These are phyloP conservation scores for Penicillium decumbens DNA, from an alignment of 2,329 filamentous ascomycete species.

Conservation along the genomic window DNA sequence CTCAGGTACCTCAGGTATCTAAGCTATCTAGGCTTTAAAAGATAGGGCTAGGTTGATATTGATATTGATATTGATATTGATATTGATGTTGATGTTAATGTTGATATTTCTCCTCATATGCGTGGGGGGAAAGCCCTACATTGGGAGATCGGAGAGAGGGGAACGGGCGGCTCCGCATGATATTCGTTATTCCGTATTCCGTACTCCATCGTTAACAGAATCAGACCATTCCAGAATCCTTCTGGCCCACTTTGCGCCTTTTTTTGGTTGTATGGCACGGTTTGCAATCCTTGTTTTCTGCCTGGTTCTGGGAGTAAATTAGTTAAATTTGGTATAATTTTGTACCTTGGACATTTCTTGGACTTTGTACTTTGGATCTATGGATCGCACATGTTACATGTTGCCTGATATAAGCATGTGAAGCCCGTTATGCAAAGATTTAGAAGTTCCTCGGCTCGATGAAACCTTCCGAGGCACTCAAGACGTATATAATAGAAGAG, in stretches of 20 bases:
- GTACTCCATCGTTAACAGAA: background rate
- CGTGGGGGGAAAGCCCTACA: background rate
- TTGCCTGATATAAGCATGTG: constrained; percentile 7
- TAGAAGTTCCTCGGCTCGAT: constrained; percentile 10
- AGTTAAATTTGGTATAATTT: no score
- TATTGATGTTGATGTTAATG: no score
- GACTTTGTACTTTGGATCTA: background rate
- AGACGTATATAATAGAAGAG: background rate
- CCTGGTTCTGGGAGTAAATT: no score
- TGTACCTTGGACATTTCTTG: background rate
- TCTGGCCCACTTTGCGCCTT: constrained; percentile 22
- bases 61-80: no score
- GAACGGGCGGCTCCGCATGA: background rate
- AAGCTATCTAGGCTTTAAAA: no score
- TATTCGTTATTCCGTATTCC: background rate
- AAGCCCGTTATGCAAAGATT: background rate
- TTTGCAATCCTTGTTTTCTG: no score
- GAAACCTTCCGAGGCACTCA: constrained; percentile 1
- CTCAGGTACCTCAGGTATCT: no score
- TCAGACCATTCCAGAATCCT: constrained; percentile 11
- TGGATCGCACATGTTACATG: background rate
- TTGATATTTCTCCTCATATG: background rate
- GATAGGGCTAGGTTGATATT: no score
- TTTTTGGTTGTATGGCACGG: constrained; percentile 24
- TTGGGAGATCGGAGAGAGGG: background rate